These are phyloP conservation scores for Tagetes erecta DNA, from an alignment of 129 eudicot species.

Conservation along the genomic window DNA sequence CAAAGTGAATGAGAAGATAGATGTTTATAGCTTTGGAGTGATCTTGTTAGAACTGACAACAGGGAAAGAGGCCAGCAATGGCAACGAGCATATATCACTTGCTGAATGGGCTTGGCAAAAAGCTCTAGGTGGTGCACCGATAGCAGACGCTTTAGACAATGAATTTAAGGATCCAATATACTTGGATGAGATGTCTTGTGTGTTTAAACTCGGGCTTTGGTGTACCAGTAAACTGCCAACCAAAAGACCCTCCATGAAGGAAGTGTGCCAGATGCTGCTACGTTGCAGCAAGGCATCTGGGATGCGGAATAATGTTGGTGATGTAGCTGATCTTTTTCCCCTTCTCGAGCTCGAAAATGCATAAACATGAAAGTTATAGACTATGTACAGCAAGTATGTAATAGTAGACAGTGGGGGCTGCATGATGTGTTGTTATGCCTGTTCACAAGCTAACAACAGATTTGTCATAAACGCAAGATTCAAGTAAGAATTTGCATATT, in stretches of 20 bases:
- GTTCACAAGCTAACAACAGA: too few relatives aligned
- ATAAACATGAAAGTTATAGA: not conserved
- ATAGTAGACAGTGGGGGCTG: too few relatives aligned
- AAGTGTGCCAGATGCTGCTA: constrained; percentile 58
- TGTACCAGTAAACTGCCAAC: constrained; percentile 66
- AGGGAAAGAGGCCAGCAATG: constrained; percentile 67
- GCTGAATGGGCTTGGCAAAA: constrained; percentile 77
- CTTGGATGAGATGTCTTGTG: constrained; percentile 54
- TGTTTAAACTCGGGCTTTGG: constrained; percentile 68
- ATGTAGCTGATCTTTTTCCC: constrained; percentile 50
- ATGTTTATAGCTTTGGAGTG: constrained; percentile 87
- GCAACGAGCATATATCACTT: constrained; percentile 56
- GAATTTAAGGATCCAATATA: constrained; percentile 48
- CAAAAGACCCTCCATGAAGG: constrained; percentile 76
- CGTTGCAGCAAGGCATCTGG: constrained; percentile 28
- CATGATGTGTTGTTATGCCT: too few relatives aligned
- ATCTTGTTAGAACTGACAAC: constrained; percentile 81
- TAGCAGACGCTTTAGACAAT: constrained; percentile 50
- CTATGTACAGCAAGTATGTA: not conserved
- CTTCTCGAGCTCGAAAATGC: constrained; percentile 50
- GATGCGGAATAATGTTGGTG: constrained; percentile 22
- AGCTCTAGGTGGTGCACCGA: constrained; percentile 38
- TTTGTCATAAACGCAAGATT: too few relatives aligned
- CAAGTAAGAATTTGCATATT: too few relatives aligned
- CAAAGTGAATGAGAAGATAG: constrained; percentile 74